Evolutionary conservation across 2,329 filamentous ascomycete species (phyloP).

Genomic region (Lecanicillium sp.): DNA sequence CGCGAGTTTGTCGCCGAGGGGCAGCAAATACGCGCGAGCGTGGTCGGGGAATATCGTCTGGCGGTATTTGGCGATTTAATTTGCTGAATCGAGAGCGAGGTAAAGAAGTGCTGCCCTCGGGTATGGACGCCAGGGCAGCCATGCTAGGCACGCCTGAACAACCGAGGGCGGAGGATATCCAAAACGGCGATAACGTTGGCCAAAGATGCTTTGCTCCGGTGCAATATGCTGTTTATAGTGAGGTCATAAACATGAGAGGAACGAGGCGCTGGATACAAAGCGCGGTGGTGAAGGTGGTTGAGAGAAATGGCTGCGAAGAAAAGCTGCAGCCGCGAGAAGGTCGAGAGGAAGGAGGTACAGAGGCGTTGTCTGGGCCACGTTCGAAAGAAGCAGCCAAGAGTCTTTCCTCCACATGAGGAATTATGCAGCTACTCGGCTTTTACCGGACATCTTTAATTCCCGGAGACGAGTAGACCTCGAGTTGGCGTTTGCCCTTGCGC

Average conservation of each 20-base stretch:
- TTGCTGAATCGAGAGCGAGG: constrained; percentile 11
- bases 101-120: constrained; percentile 14
- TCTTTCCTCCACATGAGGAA: too few relatives aligned
- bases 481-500: constrained; percentile 70
- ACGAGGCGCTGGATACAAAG: too few relatives aligned
- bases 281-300: too few relatives aligned
- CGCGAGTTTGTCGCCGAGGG: constrained; percentile 17
- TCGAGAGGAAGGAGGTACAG: too few relatives aligned
- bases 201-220: too few relatives aligned
- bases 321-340: too few relatives aligned
- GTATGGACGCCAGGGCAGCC: constrained; percentile 20
- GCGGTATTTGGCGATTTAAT: constrained; percentile 8
- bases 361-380: constrained; percentile 2
- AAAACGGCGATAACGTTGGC: too few relatives aligned
- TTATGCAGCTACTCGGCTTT: constrained; percentile 8
- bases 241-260: too few relatives aligned
- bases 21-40: constrained; percentile 19
- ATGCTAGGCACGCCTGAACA: constrained; percentile 15
- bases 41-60: constrained; percentile 14
- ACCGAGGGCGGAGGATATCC: too few relatives aligned
- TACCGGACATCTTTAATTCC: constrained; percentile 68
- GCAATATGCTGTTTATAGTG: too few relatives aligned
- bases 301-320: too few relatives aligned
- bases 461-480: constrained; percentile 73
- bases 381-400: neutral